A percentile compares a stretch with the other conserved stretches of the same genome.
phyloP scores from a whole-genome alignment of 2,329 filamentous ascomycete species.

The Alternaria ethzedia region DNA sequence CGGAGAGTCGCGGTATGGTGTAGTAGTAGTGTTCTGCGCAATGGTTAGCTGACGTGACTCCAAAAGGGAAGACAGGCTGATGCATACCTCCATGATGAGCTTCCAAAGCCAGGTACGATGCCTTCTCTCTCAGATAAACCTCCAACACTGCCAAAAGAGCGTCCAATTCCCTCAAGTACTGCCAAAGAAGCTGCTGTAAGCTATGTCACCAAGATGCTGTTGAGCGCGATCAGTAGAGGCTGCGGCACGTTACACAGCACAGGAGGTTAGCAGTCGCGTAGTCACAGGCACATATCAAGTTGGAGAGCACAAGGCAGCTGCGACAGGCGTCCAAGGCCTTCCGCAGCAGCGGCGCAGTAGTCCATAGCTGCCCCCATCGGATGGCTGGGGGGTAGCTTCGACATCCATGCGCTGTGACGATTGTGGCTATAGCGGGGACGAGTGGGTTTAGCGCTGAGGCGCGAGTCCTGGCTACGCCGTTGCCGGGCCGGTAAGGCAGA shows the following conservation, averaged over 20 bases:
- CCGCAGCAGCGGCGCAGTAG: slow-evolving; percentile 4
- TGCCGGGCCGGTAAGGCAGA: slow-evolving; percentile 2
- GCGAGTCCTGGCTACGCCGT: not conserved
- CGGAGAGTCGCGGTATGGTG: not conserved
- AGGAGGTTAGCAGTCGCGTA: slow-evolving; percentile 6
- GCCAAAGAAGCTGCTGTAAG: not conserved
- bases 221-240: slow-evolving; percentile 1
- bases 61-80: not conserved
- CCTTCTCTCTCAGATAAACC: not conserved
- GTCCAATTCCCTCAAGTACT: not conserved
- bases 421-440: slow-evolving; percentile 11
- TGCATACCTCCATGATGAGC: slow-evolving; percentile 10
- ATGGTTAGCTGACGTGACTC: not conserved
- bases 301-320: slow-evolving; percentile 5
- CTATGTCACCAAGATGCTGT: not conserved
- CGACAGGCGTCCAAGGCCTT: slow-evolving; percentile 8
- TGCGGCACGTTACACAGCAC: slow-evolving; percentile 7
- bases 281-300: slow-evolving; percentile 5
- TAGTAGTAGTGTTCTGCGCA: slow-evolving; percentile 4
- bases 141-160: not conserved
- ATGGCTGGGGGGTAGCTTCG: slow-evolving; percentile 7
- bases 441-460: slow-evolving; percentile 7
- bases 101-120: not conserved
- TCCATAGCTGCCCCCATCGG: slow-evolving; percentile 3
- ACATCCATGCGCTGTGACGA: slow-evolving; percentile 6